Evolutionary conservation across 768 basidiomycete species (phyloP).

Genomic region (Multifurca ochricompacta): DNA sequence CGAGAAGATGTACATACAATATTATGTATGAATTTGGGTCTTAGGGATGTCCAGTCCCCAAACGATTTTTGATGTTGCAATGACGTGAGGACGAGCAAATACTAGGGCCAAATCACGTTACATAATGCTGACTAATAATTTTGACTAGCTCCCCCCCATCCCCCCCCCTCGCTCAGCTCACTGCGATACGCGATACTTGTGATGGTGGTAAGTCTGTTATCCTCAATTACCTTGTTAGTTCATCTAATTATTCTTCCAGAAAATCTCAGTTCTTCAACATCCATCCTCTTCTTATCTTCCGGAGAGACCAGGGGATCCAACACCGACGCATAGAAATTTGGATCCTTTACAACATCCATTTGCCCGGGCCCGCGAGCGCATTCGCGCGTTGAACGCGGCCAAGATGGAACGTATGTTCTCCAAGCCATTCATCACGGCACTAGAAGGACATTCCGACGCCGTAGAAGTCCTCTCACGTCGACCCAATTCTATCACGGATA

Average conservation of each 20-base stretch:
- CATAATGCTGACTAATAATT: too few species aligned
- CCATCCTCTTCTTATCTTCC: conserved; percentile 69
- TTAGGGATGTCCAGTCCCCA: too few species aligned
- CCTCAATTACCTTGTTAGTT: neutral
- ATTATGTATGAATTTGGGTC: too few species aligned
- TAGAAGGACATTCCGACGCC: conserved; percentile 73
- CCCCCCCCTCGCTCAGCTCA: too few species aligned
- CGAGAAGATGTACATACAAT: too few species aligned
- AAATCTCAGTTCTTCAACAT: conserved; percentile 84
- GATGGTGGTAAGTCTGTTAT: conserved; percentile 13
- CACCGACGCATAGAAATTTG: conserved; percentile 84
- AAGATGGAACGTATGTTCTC: conserved; percentile 98
- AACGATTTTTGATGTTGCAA: too few species aligned
- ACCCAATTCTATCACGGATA: conserved; percentile 10
- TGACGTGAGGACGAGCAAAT: too few species aligned
- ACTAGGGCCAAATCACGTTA: too few species aligned
- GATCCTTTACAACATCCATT: conserved; percentile 96
- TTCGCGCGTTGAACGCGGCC: conserved; percentile 85
- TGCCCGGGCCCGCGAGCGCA: conserved; percentile 85
- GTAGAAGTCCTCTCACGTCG: conserved; percentile 11
- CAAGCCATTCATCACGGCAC: conserved; percentile 85
- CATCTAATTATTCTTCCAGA: conserved; percentile 36
- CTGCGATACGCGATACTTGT: neutral
- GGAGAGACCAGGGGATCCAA: conserved; percentile 69
- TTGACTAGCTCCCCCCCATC: too few species aligned